Percentiles rank a stretch among this genome's conserved stretches.
Evolutionary conservation across 2,329 filamentous ascomycete genomes (phyloP).

Genomic region (Coniochaeta ligniaria): DNA sequence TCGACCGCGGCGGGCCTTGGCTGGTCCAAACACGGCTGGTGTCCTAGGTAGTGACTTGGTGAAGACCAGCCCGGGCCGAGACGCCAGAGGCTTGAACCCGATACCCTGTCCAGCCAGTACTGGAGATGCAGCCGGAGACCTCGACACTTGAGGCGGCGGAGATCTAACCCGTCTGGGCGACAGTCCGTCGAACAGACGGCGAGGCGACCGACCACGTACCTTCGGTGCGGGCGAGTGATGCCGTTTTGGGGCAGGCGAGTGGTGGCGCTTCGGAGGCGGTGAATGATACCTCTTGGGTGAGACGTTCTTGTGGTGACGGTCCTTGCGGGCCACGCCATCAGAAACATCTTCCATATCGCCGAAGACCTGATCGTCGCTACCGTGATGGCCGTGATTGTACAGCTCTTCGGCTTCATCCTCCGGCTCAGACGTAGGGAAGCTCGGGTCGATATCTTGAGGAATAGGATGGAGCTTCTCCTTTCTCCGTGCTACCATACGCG

Average conservation of each 20-base stretch:
- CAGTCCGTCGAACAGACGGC: conserved; percentile 54
- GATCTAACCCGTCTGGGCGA: conserved; percentile 67
- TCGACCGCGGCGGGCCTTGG: conserved; percentile 25
- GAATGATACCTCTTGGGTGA: conserved; percentile 59
- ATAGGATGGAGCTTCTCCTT: conserved; percentile 73
- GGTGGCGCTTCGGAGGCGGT: conserved; percentile 39
- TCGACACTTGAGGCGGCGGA: conserved; percentile 51
- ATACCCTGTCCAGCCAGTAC: conserved; percentile 30
- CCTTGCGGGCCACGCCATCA: conserved; percentile 46
- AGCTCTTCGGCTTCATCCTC: conserved; percentile 74
- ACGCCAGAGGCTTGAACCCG: conserved; percentile 36
- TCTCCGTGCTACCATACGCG: conserved; percentile 73
- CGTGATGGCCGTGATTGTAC: conserved; percentile 48
- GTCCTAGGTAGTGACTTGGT: conserved; percentile 84
- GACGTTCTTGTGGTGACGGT: conserved; percentile 23
- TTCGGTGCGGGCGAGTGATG: conserved; percentile 45
- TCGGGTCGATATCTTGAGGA: conserved; percentile 96
- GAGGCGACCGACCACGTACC: conserved; percentile 45
- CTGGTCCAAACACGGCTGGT: conserved; percentile 59
- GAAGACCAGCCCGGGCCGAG: conserved; percentile 61
- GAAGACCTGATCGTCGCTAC: conserved; percentile 63
- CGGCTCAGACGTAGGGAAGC: conserved; percentile 89
- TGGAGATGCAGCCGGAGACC: conserved; percentile 41
- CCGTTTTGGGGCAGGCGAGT: conserved; percentile 43
- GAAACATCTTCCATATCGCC: conserved; percentile 62